A percentile compares a stretch with the other conserved stretches of the same genome.
Evolutionary conservation across 2,329 filamentous ascomycete species (phyloP).

Genomic region (Fusarium incarnatum): DNA sequence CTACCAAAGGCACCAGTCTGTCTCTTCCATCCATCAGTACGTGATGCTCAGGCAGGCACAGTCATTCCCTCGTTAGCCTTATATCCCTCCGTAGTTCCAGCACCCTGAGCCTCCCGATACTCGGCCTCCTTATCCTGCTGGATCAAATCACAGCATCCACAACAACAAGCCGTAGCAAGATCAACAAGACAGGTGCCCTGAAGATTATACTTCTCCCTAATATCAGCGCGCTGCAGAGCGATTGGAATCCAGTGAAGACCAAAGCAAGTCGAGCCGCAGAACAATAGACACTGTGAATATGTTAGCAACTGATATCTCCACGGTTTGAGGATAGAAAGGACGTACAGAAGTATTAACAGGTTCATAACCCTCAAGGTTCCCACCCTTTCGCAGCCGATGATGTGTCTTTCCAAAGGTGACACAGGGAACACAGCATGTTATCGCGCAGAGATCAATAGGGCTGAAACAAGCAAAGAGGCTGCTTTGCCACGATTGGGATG

Average conservation of each 20-base stretch:
- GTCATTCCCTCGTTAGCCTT: slow-evolving; percentile 42
- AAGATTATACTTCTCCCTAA: slow-evolving; percentile 60
- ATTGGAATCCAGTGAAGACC: slow-evolving; percentile 58
- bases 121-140: slow-evolving; percentile 62
- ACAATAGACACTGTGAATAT: slow-evolving; percentile 61
- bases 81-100: slow-evolving; percentile 31
- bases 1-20: too few species aligned
- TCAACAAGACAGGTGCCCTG: slow-evolving; percentile 58
- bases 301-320: too few species aligned
- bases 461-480: slow-evolving; percentile 59
- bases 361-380: slow-evolving; percentile 57
- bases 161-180: slow-evolving; percentile 58
- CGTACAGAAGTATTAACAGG: slow-evolving; percentile 60
- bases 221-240: slow-evolving; percentile 58
- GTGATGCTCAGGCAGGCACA: slow-evolving; percentile 17
- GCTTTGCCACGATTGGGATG: slow-evolving; percentile 54
- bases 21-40: too few species aligned
- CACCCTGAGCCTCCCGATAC: slow-evolving; percentile 48
- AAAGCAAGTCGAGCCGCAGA: slow-evolving; percentile 56
- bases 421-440: slow-evolving; percentile 60
- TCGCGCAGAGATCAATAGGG: slow-evolving; percentile 58
- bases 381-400: slow-evolving; percentile 57
- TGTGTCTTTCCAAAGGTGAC: slow-evolving; percentile 62
- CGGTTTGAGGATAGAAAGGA: too few species aligned
- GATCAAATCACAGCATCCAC: slow-evolving; percentile 57